These are phyloP conservation scores for Penicillium sumatraense DNA, from an alignment of 2,329 filamentous ascomycete species.

Conservation along the genomic window DNA sequence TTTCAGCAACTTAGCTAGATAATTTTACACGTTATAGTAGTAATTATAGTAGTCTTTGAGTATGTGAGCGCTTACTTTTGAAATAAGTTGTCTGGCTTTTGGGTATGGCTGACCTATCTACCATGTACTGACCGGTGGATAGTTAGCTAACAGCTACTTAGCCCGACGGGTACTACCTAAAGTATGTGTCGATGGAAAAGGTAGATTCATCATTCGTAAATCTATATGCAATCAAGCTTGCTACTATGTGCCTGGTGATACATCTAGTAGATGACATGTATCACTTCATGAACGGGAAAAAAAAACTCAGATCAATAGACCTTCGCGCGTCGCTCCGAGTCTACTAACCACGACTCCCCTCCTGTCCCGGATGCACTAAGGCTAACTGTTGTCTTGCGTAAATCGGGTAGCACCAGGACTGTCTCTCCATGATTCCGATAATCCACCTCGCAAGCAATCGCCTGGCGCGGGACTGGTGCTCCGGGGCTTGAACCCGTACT, in stretches of 20 bases:
- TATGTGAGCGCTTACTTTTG: too few relatives aligned
- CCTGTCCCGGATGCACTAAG: conserved; percentile 66
- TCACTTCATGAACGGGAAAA: neutral
- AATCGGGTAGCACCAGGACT: conserved; percentile 73
- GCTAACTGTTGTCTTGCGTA: conserved; percentile 73
- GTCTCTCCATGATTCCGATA: conserved; percentile 77
- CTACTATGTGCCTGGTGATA: neutral
- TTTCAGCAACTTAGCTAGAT: too few relatives aligned
- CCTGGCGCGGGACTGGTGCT: conserved; percentile 33
- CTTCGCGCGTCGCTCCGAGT: conserved; percentile 56
- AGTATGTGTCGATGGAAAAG: too few relatives aligned
- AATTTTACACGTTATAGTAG: too few relatives aligned
- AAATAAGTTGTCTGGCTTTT: too few relatives aligned
- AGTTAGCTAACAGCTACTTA: neutral
- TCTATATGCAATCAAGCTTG: conserved; percentile 15
- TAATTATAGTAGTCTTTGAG: too few relatives aligned
- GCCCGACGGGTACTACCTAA: too few relatives aligned
- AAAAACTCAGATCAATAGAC: conserved; percentile 14
- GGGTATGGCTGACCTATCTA: too few relatives aligned
- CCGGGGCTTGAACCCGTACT: conserved; percentile 14
- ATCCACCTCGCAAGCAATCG: conserved; percentile 74
- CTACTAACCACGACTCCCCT: conserved; percentile 69
- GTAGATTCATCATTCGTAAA: conserved; percentile 25
- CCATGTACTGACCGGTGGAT: neutral
- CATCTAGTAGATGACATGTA: neutral